These are phyloP conservation scores for Penicillium griseofulvum DNA, from an alignment of 2,329 filamentous ascomycete genomes.

Conservation along the genomic window DNA sequence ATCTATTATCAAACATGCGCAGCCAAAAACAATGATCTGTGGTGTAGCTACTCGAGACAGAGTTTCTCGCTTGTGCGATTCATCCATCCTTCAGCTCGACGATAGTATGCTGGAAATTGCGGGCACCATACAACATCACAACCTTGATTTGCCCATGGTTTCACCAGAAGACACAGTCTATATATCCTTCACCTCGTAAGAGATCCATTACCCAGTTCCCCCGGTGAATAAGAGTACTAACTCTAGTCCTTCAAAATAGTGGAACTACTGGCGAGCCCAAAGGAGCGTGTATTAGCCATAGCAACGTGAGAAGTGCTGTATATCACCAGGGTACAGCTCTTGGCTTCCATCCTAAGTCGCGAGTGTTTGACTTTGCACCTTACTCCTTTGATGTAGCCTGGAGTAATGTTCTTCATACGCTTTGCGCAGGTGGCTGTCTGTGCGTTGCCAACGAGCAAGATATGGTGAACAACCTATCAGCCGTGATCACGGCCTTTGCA, in stretches of 20 bases:
- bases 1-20: not conserved
- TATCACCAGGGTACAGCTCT: not conserved
- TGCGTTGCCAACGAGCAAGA: not conserved
- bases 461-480: not conserved
- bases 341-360: not conserved
- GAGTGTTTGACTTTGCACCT: not conserved
- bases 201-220: no score
- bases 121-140: not conserved
- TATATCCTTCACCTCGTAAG: not conserved
- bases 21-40: not conserved
- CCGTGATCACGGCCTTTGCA: not conserved
- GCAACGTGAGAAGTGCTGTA: not conserved
- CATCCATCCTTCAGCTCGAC: not conserved
- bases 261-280: not conserved
- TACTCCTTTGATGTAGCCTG: constrained; percentile 1
- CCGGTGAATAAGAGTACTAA: not conserved
- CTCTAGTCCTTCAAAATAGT: not conserved
- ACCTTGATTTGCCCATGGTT: not conserved
- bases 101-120: not conserved
- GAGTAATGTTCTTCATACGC: not conserved
- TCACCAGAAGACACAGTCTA: not conserved
- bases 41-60: not conserved
- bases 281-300: not conserved
- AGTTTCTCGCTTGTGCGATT: not conserved
- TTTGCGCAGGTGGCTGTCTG: not conserved